Evolutionary conservation across 2,329 filamentous ascomycete genomes (phyloP).

Genomic region (Parastagonospora avenae): DNA sequence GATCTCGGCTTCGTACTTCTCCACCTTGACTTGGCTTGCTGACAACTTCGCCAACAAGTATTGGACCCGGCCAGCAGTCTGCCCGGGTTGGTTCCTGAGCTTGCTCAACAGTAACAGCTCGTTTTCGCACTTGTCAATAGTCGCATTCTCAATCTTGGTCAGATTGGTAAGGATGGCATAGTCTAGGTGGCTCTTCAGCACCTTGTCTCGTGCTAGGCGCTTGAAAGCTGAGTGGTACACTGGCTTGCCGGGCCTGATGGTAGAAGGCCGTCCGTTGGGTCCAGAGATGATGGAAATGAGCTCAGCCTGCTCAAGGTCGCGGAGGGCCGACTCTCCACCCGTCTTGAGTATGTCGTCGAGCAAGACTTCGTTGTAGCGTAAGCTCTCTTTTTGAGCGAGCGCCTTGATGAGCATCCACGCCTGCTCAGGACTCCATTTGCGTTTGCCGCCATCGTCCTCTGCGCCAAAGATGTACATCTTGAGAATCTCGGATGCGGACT

Average conservation of each 20-base stretch:
- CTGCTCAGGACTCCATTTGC: conserved; percentile 80
- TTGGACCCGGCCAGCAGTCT: conserved; percentile 68
- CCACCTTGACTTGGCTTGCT: conserved; percentile 75
- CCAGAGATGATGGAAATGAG: conserved; percentile 76
- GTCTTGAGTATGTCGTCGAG: conserved; percentile 75
- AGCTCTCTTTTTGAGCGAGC: conserved; percentile 68
- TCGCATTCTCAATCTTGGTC: conserved; percentile 72
- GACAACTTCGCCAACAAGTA: conserved; percentile 78
- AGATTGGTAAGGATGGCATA: conserved; percentile 71
- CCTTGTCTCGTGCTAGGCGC: conserved; percentile 70
- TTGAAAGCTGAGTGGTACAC: conserved; percentile 86
- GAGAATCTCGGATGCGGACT: conserved; percentile 86
- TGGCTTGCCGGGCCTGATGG: conserved; percentile 80
- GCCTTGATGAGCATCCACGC: conserved; percentile 87
- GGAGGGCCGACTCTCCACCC: conserved; percentile 75
- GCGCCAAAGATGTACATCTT: conserved; percentile 82
- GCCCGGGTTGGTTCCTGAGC: conserved; percentile 71
- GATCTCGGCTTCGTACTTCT: conserved; percentile 74
- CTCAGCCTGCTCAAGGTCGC: conserved; percentile 81
- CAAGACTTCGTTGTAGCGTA: conserved; percentile 86
- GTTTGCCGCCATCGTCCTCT: conserved; percentile 58
- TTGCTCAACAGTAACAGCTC: conserved; percentile 75
- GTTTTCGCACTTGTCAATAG: conserved; percentile 77
- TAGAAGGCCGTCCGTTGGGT: conserved; percentile 75
- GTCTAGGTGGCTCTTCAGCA: conserved; percentile 72